Evolutionary conservation across 495 filamentous ascomycete genomes (phyloP), one percentile per base, ranked within the genome.

Genomic region (Aspergillus cavernicola): DNA sequence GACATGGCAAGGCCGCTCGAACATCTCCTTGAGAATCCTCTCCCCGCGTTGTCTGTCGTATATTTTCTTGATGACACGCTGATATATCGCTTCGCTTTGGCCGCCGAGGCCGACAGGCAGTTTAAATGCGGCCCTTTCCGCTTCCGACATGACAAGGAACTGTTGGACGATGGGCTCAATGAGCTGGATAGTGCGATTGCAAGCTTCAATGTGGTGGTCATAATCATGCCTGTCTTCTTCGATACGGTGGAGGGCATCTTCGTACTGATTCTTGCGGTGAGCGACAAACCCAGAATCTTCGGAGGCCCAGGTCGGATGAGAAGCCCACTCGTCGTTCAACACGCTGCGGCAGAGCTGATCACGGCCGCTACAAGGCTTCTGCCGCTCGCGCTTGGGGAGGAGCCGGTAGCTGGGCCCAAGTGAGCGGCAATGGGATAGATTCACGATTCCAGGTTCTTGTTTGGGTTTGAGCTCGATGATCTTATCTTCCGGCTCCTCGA

Each of bases 211-310:
- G 68, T 95, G 93, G 68, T 91, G 95, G 64, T 99, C 95, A 66
- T 99, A 99, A 65, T 99, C 95, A 64, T 99, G 95, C 12, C 95
- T 84, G 63, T 99, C 95, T 64, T 99, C 95, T 70, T 99, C 95
- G 55, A 97, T 96, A 13, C 93, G 82, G 60, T 97, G 95, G 32
- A 97, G 81, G 29, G 84, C 84, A 64, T 99, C 95, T 67, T 99
- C 95, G 53, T 82, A 92, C 18, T 81, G 78, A 61, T 97, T 99
- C 80, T 99, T 99, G 36, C 92, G 80, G 72, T 99, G 95, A 2
- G 93, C 95, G 51, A 99, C 90, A 59, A 99, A 99, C 2, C 95
- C 95, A 26, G 90, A 95, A 63, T 99, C 95, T 69, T 99, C 95
- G 1, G 92, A 97, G 1, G 92, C 95, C 95, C 95, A 99, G 3